These are phyloP conservation scores for Clavaria fumosa DNA, from an alignment of 768 basidiomycete species.

Conservation along the genomic window DNA sequence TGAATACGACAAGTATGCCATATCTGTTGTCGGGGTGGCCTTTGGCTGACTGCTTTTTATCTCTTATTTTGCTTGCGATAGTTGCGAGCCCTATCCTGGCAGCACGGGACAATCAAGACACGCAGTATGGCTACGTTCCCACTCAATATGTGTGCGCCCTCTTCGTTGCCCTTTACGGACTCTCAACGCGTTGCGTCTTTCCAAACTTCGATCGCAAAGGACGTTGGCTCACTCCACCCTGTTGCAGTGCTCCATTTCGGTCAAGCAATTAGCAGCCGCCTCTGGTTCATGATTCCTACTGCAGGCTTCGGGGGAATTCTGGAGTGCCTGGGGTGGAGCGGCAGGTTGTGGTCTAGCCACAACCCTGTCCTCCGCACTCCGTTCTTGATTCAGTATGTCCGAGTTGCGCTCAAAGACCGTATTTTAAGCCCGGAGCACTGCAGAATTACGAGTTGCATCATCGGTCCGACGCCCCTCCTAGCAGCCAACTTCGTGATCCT, in stretches of 20 bases:
- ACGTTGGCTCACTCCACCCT: not conserved
- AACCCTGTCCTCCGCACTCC: conserved; percentile 13
- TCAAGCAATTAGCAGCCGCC: conserved; percentile 19
- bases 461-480: conserved; percentile 39
- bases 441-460: conserved; percentile 37
- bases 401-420: not conserved
- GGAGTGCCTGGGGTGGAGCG: conserved; percentile 30
- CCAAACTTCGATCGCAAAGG: not conserved
- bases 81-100: conserved; percentile 1
- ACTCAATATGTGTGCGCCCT: not conserved
- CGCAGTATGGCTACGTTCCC: not conserved
- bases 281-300: conserved; percentile 29
- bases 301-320: conserved; percentile 20
- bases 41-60: not conserved
- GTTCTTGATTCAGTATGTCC: conserved; percentile 30
- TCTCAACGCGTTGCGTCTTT: not conserved
- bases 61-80: not conserved
- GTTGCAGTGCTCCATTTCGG: conserved; percentile 15
- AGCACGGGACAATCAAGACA: not conserved
- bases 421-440: not conserved
- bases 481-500: conserved; percentile 49
- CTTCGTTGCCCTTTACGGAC: not conserved
- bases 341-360: conserved; percentile 23
- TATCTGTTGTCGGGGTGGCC: too few relatives aligned
- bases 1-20: too few relatives aligned